A percentile compares a stretch with the other conserved stretches of the same genome.
phyloP scores from a whole-genome alignment of 2,329 filamentous ascomycete genomes.

The Aspergillus persii region DNA sequence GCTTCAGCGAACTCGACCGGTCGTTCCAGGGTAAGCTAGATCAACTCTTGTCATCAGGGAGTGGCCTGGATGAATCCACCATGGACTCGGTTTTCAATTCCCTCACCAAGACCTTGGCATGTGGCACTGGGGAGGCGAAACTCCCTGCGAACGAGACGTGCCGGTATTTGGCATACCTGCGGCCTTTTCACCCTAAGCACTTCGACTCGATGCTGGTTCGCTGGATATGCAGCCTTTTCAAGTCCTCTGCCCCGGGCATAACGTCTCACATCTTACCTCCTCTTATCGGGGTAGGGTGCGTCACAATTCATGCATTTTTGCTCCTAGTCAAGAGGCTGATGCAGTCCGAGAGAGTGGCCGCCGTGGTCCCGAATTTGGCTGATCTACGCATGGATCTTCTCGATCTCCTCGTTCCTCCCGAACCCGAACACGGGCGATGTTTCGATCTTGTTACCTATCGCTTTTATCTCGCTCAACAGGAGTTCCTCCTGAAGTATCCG shows the following conservation, averaged over 20 bases:
- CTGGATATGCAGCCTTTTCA: conserved; percentile 42
- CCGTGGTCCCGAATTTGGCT: conserved; percentile 25
- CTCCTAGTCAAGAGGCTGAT: conserved; percentile 34
- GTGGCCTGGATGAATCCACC: conserved; percentile 46
- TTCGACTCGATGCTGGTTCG: conserved; percentile 44
- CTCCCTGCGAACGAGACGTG: conserved; percentile 37
- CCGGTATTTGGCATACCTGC: conserved; percentile 43
- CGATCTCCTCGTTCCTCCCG: conserved; percentile 29
- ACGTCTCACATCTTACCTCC: conserved; percentile 37
- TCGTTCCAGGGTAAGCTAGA: conserved; percentile 47
- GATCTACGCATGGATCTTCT: conserved; percentile 32
- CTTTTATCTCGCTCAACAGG: conserved; percentile 39
- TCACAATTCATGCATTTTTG: conserved; percentile 43
- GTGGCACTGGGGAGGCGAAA: conserved; percentile 25
- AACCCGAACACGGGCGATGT: conserved; percentile 11
- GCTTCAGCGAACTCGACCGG: conserved; percentile 38
- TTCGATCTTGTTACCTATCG: conserved; percentile 42
- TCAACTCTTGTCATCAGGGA: conserved; percentile 45
- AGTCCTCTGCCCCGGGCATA: conserved; percentile 31
- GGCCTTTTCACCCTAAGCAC: conserved; percentile 43
- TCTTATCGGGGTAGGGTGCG: conserved; percentile 46
- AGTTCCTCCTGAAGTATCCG: conserved; percentile 36
- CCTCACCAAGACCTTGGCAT: conserved; percentile 39
- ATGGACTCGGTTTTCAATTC: conserved; percentile 43
- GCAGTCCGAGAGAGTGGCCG: conserved; percentile 19